Evolutionary conservation across 2,329 filamentous ascomycete genomes (phyloP), one percentile per base, ranked within the genome.

Genomic region (Botrytis squamosa): DNA sequence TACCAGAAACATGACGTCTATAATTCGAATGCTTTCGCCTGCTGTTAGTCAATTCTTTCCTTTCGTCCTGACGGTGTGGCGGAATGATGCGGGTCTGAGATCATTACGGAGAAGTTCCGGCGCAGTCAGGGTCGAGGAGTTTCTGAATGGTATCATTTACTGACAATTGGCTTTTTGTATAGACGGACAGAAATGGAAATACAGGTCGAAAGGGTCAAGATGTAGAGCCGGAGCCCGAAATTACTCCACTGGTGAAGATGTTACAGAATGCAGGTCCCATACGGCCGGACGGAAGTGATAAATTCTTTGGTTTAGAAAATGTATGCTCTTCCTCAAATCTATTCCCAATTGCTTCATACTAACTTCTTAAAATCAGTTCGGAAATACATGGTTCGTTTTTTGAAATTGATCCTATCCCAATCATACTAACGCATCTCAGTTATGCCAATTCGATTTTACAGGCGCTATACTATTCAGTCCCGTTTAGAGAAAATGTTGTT

Each of bases 381-480:
- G 95, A 81, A 98, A 97, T 82, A 98, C 95, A 82, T 98, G 95
- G 95, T 97, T 92, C 73, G 74, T 76, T 42, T 63, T 72, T 71
- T 64, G n/a, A 22, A 57, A 44, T 29, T 20, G 40, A 55, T 33
- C 22, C 42, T 29, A 14, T 63, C 49, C 44, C 25, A 33, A 38
- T 57, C 62, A 71, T 75, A 71, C 81, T 83, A 76, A 82, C 77
- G 42, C 8, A 46, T 52, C 22, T 75, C 83, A 98, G 95, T 83
- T 99, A 99, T 84, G 97, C 94, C 85, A 99, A 99, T 84, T 99
- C 96, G 22, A 97, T 99, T 80, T 89, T 99, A 74, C 96, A 99
- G 85, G 97, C 94, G 79, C 90, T 99, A 74, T 99, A 97, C 85
- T 97, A 97, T 85, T 98, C 95, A 33, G 92, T 94, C 63, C 90